A percentile compares a stretch with the other conserved stretches of the same genome.
Conservation (phyloP, 257 asterid genomes). For the Rauvolfia tetraphylla region DNA sequence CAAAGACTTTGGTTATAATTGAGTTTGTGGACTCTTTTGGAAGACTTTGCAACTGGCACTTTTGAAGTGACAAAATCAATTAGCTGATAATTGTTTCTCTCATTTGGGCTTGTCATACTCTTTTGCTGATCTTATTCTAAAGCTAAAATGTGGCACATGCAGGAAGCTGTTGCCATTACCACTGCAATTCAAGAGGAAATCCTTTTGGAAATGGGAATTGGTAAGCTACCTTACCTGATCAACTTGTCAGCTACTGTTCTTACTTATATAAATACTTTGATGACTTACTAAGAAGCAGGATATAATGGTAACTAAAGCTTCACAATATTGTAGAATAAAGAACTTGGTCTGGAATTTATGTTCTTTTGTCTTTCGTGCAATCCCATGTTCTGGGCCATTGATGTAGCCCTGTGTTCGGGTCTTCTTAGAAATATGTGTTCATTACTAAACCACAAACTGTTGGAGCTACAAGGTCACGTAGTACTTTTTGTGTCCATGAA, state of each 20-base stretch:
- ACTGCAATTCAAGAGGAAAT: slow-evolving; percentile 87
- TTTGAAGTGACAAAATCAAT: neutral
- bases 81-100: slow-evolving; percentile 1
- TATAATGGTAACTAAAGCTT: neutral
- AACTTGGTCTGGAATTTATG: neutral
- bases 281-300: slow-evolving; percentile 5
- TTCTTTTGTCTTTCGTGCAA: neutral
- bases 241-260: neutral
- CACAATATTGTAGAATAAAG: neutral
- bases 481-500: neutral
- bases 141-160: slow-evolving; percentile 18
- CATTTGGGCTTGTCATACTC: slow-evolving; percentile 1
- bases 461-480: neutral
- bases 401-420: neutral
- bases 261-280: neutral
- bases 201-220: slow-evolving; percentile 76
- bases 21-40: neutral
- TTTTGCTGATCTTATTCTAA: neutral
- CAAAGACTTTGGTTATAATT: neutral
- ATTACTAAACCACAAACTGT: neutral
- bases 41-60: neutral
- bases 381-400: neutral
- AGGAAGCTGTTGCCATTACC: slow-evolving; percentile 89
- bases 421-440: neutral
- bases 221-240: slow-evolving; percentile 40